Evolutionary conservation across 2,329 filamentous ascomycete species (phyloP).

Genomic region (Celoporthe dispersa): DNA sequence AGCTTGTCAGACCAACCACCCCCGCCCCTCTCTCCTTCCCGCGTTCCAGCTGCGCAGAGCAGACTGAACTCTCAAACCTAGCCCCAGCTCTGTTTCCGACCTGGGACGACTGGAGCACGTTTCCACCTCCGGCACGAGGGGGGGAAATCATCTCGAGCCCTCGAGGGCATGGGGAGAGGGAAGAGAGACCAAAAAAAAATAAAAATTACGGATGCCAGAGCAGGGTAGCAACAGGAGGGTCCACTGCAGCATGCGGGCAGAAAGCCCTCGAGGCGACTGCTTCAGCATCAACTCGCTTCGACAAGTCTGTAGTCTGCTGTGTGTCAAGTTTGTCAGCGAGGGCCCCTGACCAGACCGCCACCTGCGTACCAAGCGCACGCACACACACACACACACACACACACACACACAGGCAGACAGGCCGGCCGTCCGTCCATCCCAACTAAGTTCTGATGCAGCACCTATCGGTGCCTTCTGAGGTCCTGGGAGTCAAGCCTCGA

Average conservation of each 20-base stretch:
- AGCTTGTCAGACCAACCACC: conserved; percentile 12
- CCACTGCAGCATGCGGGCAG: not conserved
- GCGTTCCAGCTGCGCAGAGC: conserved; percentile 17
- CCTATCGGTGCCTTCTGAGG: not conserved
- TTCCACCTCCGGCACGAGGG: not conserved
- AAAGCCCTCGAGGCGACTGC: not conserved
- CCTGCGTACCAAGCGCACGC: not conserved
- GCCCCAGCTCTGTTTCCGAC: conserved; percentile 9
- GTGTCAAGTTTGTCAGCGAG: conserved; percentile 19
- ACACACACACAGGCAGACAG: not conserved
- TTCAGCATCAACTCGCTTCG: conserved; percentile 13
- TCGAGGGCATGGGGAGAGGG: not conserved
- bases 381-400: conserved; percentile 1
- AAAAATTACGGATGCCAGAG: not conserved
- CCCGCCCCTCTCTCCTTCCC: not conserved
- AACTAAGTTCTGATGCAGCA: not conserved
- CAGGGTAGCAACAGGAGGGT: not conserved
- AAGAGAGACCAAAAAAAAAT: not conserved
- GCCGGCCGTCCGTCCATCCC: not conserved
- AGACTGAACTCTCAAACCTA: conserved; percentile 3
- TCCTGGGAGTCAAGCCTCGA: not conserved
- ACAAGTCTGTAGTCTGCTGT: conserved; percentile 7
- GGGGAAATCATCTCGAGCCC: not conserved
- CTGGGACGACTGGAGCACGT: conserved; percentile 8
- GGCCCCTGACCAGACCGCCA: conserved; percentile 20